phyloP scores from a whole-genome alignment of 2,329 filamentous ascomycete genomes.

The Aspergillus eucalypticola region DNA sequence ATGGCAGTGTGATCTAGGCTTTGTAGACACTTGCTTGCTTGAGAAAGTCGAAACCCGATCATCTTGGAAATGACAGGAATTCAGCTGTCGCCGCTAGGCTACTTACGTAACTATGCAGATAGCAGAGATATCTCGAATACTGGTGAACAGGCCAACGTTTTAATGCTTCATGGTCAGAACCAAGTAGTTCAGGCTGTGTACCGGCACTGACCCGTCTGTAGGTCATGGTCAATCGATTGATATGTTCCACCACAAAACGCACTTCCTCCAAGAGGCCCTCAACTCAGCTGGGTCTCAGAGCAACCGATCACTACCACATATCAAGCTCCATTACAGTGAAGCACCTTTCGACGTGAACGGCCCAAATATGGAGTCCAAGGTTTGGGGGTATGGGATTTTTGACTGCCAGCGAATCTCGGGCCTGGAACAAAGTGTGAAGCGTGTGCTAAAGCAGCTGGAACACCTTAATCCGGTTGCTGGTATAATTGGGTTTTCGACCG shows the following conservation, averaged over 20 bases:
- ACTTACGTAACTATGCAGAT: background rate
- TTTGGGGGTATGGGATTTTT: background rate
- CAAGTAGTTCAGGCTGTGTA: background rate
- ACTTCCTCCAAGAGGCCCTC: background rate
- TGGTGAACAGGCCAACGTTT: background rate
- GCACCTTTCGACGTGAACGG: background rate
- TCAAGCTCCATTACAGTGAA: background rate
- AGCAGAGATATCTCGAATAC: background rate
- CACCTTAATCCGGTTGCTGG: slow-evolving; percentile 2
- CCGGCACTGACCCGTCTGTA: background rate
- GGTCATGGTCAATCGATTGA: background rate
- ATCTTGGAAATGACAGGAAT: background rate
- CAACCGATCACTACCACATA: background rate
- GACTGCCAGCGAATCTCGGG: background rate
- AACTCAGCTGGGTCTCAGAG: background rate
- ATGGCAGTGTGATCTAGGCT: no score
- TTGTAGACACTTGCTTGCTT: no score
- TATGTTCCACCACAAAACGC: background rate
- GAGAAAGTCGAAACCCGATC: background rate
- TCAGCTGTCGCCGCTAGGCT: background rate
- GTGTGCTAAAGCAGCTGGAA: background rate
- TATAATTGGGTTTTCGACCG: slow-evolving; percentile 4
- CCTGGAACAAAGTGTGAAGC: background rate
- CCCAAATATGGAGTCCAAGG: background rate
- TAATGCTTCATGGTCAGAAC: slow-evolving; percentile 1